These are phyloP conservation scores for Somion occarium DNA, from an alignment of 1,284 basidiomycete species.

Conservation along the genomic window DNA sequence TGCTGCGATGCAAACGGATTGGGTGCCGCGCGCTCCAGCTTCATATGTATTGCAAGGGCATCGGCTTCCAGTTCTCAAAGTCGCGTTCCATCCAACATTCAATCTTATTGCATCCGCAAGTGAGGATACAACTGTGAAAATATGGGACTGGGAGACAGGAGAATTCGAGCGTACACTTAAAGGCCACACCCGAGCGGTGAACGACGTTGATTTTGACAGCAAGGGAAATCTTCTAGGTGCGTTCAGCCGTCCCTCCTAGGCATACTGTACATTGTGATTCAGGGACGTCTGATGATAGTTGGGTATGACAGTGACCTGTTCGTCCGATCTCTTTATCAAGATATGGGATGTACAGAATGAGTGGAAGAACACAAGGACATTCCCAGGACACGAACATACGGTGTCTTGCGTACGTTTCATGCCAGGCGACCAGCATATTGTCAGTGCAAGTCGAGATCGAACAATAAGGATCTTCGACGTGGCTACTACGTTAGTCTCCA, in stretches of 20 bases:
- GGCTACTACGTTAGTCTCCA: constrained; percentile 61
- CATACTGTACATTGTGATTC: neutral
- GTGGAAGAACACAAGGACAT: constrained; percentile 84
- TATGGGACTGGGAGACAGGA: constrained; percentile 96
- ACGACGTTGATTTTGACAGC: constrained; percentile 84
- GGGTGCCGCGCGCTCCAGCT: constrained; percentile 80
- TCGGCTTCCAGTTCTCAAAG: constrained; percentile 69
- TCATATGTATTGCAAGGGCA: constrained; percentile 80
- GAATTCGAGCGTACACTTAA: constrained; percentile 90
- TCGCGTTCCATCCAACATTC: constrained; percentile 87
- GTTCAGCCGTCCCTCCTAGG: constrained; percentile 19
- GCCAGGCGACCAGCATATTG: constrained; percentile 78
- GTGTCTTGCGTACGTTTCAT: constrained; percentile 83
- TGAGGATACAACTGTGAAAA: constrained; percentile 85
- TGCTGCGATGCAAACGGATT: constrained; percentile 59
- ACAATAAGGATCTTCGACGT: constrained; percentile 87
- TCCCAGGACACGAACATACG: constrained; percentile 89
- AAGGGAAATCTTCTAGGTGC: constrained; percentile 78
- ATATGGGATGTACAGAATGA: constrained; percentile 89
- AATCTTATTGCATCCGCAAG: constrained; percentile 80
- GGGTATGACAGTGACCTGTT: constrained; percentile 67
- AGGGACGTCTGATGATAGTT: constrained; percentile 1
- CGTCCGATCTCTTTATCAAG: constrained; percentile 87
- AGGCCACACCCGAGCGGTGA: constrained; percentile 87
- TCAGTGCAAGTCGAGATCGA: constrained; percentile 84